Percentiles rank a stretch among this genome's conserved stretches.
phyloP scores from a whole-genome alignment of 2,329 filamentous ascomycete species.

The Apiospora pterosperma region DNA sequence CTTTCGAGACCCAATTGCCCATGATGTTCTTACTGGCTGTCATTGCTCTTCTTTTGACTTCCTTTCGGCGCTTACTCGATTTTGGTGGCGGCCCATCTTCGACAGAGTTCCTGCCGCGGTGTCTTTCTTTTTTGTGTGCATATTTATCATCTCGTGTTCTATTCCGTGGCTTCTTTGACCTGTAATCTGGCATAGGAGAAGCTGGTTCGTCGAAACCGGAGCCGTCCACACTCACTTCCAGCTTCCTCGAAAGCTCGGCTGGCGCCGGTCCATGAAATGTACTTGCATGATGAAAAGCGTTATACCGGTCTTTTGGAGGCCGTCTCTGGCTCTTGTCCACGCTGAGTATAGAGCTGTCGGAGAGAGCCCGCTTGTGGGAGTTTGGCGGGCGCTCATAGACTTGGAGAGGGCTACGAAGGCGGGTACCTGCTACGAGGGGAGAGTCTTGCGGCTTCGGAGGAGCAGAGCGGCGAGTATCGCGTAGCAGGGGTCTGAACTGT shows the following conservation, averaged over 20 bases:
- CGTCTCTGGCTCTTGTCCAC: neutral
- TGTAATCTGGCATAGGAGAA: conserved; percentile 21
- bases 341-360: conserved; percentile 1
- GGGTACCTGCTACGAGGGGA: neutral
- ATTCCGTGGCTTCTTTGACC: conserved; percentile 48
- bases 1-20: conserved; percentile 52
- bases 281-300: neutral
- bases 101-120: conserved; percentile 22
- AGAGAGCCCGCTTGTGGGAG: neutral
- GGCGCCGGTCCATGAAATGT: neutral
- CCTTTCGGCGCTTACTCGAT: conserved; percentile 16
- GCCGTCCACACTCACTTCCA: conserved; percentile 5
- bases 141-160: conserved; percentile 58
- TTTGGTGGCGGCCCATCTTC: conserved; percentile 6
- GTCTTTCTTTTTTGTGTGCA: conserved; percentile 33
- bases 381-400: neutral
- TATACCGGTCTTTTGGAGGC: neutral
- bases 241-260: neutral
- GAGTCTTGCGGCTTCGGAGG: neutral
- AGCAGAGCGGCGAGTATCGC: neutral
- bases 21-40: conserved; percentile 45
- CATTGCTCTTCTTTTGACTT: conserved; percentile 25
- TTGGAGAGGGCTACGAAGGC: neutral
- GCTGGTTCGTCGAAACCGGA: conserved; percentile 16
- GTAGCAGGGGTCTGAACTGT: neutral